phyloP scores from a whole-genome alignment of 2,329 filamentous ascomycete genomes.

The Fusarium anguioides region DNA sequence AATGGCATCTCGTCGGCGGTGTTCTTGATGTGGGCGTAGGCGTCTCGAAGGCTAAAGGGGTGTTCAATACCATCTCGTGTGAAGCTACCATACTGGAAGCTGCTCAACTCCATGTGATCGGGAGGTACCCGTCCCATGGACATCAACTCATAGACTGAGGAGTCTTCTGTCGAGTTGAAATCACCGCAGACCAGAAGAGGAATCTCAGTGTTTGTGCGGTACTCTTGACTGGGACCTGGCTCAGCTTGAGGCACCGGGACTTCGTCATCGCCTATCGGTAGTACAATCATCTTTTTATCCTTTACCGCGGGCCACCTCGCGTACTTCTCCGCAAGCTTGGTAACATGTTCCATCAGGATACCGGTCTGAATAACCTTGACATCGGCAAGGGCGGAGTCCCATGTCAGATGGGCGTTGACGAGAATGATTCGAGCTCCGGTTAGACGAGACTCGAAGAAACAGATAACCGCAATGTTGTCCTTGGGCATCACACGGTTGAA shows the following conservation, averaged over 20 bases:
- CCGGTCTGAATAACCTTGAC: slow-evolving; percentile 97
- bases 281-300: slow-evolving; percentile 75
- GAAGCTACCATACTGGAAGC: slow-evolving; percentile 91
- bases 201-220: slow-evolving; percentile 86
- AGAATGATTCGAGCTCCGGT: slow-evolving; percentile 94
- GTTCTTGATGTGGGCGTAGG: slow-evolving; percentile 85
- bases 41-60: slow-evolving; percentile 91
- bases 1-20: slow-evolving; percentile 87
- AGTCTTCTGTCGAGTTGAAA: slow-evolving; percentile 90
- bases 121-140: slow-evolving; percentile 81
- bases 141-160: slow-evolving; percentile 91
- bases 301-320: slow-evolving; percentile 81
- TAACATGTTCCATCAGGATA: slow-evolving; percentile 92
- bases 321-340: slow-evolving; percentile 87
- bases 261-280: slow-evolving; percentile 58
- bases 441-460: slow-evolving; percentile 90
- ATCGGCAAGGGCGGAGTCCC: slow-evolving; percentile 90
- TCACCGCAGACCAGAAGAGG: slow-evolving; percentile 93
- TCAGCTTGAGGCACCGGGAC: slow-evolving; percentile 65
- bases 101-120: slow-evolving; percentile 82
- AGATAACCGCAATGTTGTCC: slow-evolving; percentile 93
- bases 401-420: slow-evolving; percentile 93
- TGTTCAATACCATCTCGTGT: slow-evolving; percentile 93
- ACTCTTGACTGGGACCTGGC: slow-evolving; percentile 85
- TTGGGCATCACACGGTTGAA: slow-evolving; percentile 99